Evolutionary conservation across 371 early-diverging fungal species (phyloP), one percentile per base, ranked within the genome.

Genomic region (Caulochytrium protostelioides): DNA sequence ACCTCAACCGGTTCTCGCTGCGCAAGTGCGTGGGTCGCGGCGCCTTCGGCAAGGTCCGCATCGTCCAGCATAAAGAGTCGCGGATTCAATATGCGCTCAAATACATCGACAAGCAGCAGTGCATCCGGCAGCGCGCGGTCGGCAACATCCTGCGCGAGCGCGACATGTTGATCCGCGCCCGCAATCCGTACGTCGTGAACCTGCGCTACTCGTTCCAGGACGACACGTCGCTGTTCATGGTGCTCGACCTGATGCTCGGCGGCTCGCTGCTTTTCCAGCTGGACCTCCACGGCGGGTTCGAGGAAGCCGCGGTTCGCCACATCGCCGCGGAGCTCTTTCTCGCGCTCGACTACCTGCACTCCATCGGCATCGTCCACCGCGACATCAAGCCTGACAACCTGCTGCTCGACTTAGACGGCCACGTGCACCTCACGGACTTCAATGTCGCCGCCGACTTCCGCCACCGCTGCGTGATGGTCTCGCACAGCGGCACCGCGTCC

Each of bases 401-500:
- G 3, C 50, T 95, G 16, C 49, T 94, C 37, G 84, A 84, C 39
- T 72, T 66, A 41, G 56, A 65, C 22, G 90, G 89, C 15, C 84
- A 86, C 42, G 76, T 74, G 0, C 80, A 82, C 37, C 46, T 90
- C 34, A 79, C 85, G 0, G 90, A 90, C 51, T 90, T 90, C 46
- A 55, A 59, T 32, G 50, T 45, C 14, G 83, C 83, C 6, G 68
- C 70, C 12, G 61, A 63, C 32, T 66, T 52, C 41, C 57, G 53
- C 26, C 54, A 54, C 4, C 52, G 54, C 10, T 56, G 65, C 34
- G 72, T 72, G 6, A 38, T 75, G 21, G 58, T 58, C 17, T 67
- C 76, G 10, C 57, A 74, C 13, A 80, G 77, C 6, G 82, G 82
- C 13, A 71, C 74, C 0, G 21, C 21, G n/a, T 31, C 31, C 3